A percentile compares a stretch with the other conserved stretches of the same genome.
These are phyloP conservation scores for Stereocaulon alpinum DNA, from an alignment of 495 filamentous ascomycete species.

Conservation along the genomic window DNA sequence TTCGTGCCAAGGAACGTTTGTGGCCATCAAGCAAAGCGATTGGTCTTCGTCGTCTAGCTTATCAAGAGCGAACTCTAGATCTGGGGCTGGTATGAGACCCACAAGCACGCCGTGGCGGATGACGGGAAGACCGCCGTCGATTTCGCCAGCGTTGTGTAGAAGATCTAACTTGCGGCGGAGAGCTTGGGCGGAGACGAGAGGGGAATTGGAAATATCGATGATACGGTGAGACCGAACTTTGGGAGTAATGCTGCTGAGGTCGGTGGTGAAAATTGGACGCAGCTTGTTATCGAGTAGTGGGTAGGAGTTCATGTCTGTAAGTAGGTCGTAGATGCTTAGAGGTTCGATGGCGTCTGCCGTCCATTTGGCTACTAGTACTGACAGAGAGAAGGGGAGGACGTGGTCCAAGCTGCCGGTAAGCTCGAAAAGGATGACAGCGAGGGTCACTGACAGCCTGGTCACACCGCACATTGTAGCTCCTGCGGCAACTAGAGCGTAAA, in stretches of 20 bases:
- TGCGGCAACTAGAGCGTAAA: conserved; percentile 90
- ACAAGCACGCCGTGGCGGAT: conserved; percentile 68
- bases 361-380: conserved; percentile 92
- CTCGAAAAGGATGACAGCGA: conserved; percentile 93
- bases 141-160: conserved; percentile 74
- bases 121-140: conserved; percentile 87
- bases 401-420: conserved; percentile 90
- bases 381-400: conserved; percentile 87
- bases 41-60: conserved; percentile 62
- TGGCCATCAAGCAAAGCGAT: conserved; percentile 70
- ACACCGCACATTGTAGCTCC: conserved; percentile 98
- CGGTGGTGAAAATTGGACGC: conserved; percentile 74
- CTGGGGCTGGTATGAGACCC: conserved; percentile 86
- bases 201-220: conserved; percentile 78
- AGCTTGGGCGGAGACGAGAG: conserved; percentile 60
- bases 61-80: conserved; percentile 89
- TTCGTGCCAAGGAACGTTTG: conserved; percentile 43
- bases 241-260: conserved; percentile 76
- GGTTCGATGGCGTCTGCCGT: conserved; percentile 94
- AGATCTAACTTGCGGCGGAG: conserved; percentile 71
- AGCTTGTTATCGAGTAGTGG: conserved; percentile 92
- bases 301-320: conserved; percentile 95
- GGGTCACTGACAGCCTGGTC: conserved; percentile 83
- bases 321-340: conserved; percentile 86
- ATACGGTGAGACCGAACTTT: conserved; percentile 60